A percentile compares a stretch with the other conserved stretches of the same genome.
Conservation (phyloP, 305 asterid genomes). For the Solanum hybrid region DNA sequence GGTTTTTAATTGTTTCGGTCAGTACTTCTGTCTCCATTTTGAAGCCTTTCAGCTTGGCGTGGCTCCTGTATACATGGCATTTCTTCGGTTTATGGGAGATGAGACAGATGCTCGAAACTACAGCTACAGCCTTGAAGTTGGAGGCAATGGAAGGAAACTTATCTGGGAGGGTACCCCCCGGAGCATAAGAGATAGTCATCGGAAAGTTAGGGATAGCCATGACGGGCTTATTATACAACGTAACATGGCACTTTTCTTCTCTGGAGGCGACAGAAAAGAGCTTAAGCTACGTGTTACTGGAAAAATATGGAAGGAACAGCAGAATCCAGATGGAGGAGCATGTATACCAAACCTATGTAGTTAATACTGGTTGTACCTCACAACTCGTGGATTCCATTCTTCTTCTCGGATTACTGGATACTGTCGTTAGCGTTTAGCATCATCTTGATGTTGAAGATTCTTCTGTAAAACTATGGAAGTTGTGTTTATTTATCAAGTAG, state of each 20-base stretch:
- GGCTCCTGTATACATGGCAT: slow-evolving; percentile 64
- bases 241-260: background rate
- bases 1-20: slow-evolving; percentile 81
- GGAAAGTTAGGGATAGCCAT: background rate
- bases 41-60: slow-evolving; percentile 71
- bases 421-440: background rate
- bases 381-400: background rate
- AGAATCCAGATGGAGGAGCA: background rate
- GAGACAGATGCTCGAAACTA: slow-evolving; percentile 67
- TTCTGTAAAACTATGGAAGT: background rate
- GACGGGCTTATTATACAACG: background rate
- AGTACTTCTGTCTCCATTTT: slow-evolving; percentile 67
- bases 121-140: slow-evolving; percentile 69
- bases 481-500: background rate
- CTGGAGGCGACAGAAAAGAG: background rate
- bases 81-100: slow-evolving; percentile 70
- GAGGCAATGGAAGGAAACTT: slow-evolving; percentile 28
- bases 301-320: background rate
- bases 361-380: background rate
- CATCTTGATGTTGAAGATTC: background rate
- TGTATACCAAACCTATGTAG: background rate
- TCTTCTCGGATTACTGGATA: background rate
- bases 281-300: background rate
- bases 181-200: background rate
- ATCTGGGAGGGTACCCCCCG: background rate